Evolutionary conservation across 257 asterid genomes (phyloP), one percentile per base, ranked within the genome.

Genomic region (Henckelia pumila): DNA sequence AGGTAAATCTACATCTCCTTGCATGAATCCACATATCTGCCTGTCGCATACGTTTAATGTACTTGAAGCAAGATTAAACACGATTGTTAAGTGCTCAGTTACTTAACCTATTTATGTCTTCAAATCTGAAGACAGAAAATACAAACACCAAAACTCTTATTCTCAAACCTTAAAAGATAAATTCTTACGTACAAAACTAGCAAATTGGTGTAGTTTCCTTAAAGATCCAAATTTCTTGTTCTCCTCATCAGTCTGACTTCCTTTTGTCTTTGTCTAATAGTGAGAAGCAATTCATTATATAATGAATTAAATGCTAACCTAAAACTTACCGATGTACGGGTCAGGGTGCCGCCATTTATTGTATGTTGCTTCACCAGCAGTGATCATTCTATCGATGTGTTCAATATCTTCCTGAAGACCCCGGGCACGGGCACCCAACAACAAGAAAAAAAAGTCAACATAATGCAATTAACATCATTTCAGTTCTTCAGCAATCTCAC

Each of bases 321-420:
- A 66, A 22, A 47, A 80, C 87, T 72, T 77, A 92, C 98, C 98
- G 58, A 88, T 70, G 77, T 92, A 92, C 64, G 98, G 98, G 77
- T 92, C 98, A 40, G 98, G 98, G 65, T 92, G 98, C 81, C 94
- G 74, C 89, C 89, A 92, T 80, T 88, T 88, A 63, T 89, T 76
- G 74, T 88, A 77, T 56, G 70, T 56, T 52, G 90, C 86, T 78
- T 92, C 97, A 37, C 89, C 97, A 80, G 76, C 81, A 61, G 73
- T 78, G 62, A 92, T 85, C 88, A 92, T 74, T 76, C 92, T 83
- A 72, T 92, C 98, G 70, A 89, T 86, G 61, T 79, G 80, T 79
- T 92, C 98, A 68, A 85, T 25, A 77, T 89, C 90, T 81, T 89
- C 95, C 98, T 92, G 88, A 79, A 68, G 67, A 47, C 22, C 69